Conservation (phyloP, 2,329 filamentous ascomycete species). For the Scedosporium dehoogii region DNA sequence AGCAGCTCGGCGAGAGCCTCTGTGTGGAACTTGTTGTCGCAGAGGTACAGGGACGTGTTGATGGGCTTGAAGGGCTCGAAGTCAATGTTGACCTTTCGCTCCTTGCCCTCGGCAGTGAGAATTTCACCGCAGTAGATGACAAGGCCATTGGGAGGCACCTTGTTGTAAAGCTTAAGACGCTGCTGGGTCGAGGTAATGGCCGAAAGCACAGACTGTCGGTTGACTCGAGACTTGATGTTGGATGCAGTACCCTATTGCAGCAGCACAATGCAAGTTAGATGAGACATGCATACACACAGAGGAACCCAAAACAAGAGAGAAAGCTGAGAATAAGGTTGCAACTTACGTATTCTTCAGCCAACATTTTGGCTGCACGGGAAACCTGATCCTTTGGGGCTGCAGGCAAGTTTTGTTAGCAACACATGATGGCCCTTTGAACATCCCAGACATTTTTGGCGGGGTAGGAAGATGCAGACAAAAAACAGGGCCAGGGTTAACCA, state of each 20-base stretch:
- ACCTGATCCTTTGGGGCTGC: slow-evolving; percentile 95
- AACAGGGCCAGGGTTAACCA: slow-evolving; percentile 12
- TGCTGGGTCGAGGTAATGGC: slow-evolving; percentile 99
- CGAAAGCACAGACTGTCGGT: slow-evolving; percentile 92
- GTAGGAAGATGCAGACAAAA: slow-evolving; percentile 7
- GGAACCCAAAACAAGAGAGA: background rate
- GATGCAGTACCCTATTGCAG: slow-evolving; percentile 77
- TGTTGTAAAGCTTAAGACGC: slow-evolving; percentile 97
- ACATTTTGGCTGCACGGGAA: slow-evolving; percentile 94
- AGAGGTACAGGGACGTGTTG: slow-evolving; percentile 98
- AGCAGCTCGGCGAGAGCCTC: slow-evolving; percentile 94
- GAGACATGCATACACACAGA: background rate
- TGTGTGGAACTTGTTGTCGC: slow-evolving; percentile 99
- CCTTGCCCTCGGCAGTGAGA: slow-evolving; percentile 95
- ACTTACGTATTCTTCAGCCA: slow-evolving; percentile 98
- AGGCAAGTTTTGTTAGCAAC: background rate
- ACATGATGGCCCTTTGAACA: background rate
- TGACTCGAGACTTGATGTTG: slow-evolving; percentile 99
- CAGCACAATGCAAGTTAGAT: slow-evolving; percentile 1
- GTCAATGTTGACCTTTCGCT: slow-evolving; percentile 99
- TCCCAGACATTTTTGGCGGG: background rate
- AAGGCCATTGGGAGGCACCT: slow-evolving; percentile 93
- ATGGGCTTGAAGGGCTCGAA: slow-evolving; percentile 99
- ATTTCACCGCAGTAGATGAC: slow-evolving; percentile 99
- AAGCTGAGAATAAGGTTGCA: background rate